phyloP scores from a whole-genome alignment of 2,329 filamentous ascomycete genomes.

The Penicillium sp. region DNA sequence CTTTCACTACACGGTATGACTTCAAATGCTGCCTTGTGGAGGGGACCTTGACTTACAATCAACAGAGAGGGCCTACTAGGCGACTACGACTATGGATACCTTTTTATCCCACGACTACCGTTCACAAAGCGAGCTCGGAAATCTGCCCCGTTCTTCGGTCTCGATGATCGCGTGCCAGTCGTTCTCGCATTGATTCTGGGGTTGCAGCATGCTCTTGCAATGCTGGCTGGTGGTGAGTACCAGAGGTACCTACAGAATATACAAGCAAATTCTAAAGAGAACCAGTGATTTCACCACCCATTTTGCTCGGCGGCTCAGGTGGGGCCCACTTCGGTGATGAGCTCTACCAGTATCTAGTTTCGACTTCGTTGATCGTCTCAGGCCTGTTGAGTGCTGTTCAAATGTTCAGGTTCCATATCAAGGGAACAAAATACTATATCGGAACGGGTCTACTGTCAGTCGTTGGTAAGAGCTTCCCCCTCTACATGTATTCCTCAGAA shows the following conservation, averaged over 20 bases:
- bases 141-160: conserved; percentile 68
- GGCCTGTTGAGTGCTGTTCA: conserved; percentile 65
- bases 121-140: conserved; percentile 67
- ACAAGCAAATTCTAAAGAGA: background rate
- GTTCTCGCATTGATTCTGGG: conserved; percentile 66
- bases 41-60: background rate
- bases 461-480: conserved; percentile 46
- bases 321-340: conserved; percentile 59
- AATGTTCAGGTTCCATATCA: conserved; percentile 65
- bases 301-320: conserved; percentile 57
- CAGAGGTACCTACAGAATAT: too few species aligned
- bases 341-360: conserved; percentile 65
- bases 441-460: conserved; percentile 68
- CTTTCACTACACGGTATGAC: conserved; percentile 45
- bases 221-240: conserved; percentile 55
- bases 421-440: conserved; percentile 61
- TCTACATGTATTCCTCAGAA: background rate
- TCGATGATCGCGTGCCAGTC: conserved; percentile 67
- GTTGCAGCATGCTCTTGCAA: conserved; percentile 68
- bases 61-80: conserved; percentile 72
- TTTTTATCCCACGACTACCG: conserved; percentile 78
- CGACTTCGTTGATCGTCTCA: conserved; percentile 66
- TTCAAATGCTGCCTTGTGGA: background rate
- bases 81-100: conserved; percentile 84
- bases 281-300: conserved; percentile 60